Percentiles rank a stretch among this genome's conserved stretches.
These are phyloP conservation scores for Fusarium transvaalense DNA, from an alignment of 2,329 filamentous ascomycete genomes.

Conservation along the genomic window DNA sequence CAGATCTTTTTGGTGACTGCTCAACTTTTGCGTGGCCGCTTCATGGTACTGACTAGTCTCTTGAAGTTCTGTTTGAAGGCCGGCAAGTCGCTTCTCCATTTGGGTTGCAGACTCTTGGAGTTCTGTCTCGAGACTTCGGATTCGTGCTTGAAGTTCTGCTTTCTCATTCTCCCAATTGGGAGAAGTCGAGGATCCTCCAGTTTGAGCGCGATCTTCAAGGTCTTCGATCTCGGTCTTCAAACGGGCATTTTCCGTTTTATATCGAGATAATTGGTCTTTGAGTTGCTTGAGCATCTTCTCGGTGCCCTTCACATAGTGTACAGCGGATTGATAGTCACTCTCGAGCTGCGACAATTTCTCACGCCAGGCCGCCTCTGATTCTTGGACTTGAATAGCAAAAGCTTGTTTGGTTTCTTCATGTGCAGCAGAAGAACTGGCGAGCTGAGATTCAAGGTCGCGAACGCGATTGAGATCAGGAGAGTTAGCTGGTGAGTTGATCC, in stretches of 20 bases:
- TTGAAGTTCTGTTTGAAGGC: constrained; percentile 77
- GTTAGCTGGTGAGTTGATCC: constrained; percentile 82
- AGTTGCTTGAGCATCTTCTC: constrained; percentile 99
- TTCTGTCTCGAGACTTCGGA: constrained; percentile 76
- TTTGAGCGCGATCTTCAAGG: constrained; percentile 67
- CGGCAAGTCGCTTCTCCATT: constrained; percentile 78
- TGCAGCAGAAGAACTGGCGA: constrained; percentile 79
- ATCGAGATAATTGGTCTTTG: constrained; percentile 94
- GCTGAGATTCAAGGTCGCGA: constrained; percentile 88
- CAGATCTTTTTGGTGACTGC: constrained; percentile 73
- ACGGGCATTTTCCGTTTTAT: constrained; percentile 86
- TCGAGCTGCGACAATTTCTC: constrained; percentile 95
- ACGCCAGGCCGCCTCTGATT: constrained; percentile 89
- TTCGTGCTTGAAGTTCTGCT: constrained; percentile 72
- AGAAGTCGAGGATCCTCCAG: constrained; percentile 57
- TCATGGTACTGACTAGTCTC: constrained; percentile 74
- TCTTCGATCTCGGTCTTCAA: constrained; percentile 85
- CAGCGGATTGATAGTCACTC: constrained; percentile 96
- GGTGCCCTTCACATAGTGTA: constrained; percentile 97
- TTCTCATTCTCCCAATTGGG: constrained; percentile 83
- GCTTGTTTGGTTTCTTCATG: constrained; percentile 87
- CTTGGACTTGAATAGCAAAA: constrained; percentile 83
- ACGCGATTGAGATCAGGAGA: constrained; percentile 85
- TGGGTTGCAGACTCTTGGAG: constrained; percentile 73
- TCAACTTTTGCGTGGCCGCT: constrained; percentile 68